Base-by-base conservation (phyloP, 495 filamentous ascomycete genomes). In the Annulohypoxylon moriforme region DNA sequence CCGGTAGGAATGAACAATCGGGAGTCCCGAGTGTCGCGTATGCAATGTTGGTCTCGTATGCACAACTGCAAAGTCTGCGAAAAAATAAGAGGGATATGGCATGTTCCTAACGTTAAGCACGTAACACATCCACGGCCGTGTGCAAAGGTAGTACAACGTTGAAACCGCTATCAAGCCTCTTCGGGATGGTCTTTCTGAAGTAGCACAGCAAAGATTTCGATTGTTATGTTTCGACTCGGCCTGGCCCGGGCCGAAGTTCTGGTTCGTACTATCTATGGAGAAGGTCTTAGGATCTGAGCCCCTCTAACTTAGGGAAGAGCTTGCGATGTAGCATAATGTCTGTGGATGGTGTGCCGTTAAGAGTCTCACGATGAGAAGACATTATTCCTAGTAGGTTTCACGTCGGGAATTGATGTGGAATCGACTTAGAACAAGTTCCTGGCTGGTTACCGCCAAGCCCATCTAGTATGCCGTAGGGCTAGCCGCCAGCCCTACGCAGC, bases 401-500 rank as follows among this genome's bases (percentile, higher is more conserved):
- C 4, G 29, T 33, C 42, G 16, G 22, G 5, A 13, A 22, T 16
- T 53, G 18, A 64, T 64, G 20, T 55, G 53, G 25, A 49, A 40
- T 31, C 22, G 42, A 20, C 5, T 8, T 22, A 40, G 55, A 58
- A 33, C 25, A 36, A 60, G 24, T 14, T 16, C 22, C 24, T 13
- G 31, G 44, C 11, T 33, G 34, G 34, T 57, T 60, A 24, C 60
- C 29, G 58, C 44, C 18, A 44, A 49, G 69, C 47, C 38, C 29
- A 40, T 38, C 49, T 16, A 22, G 49, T 46, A 58, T 16, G 56
- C 11, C 50, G 27, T 69, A 69, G 57, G 69, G 69, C 69, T 72
- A 69, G 66, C 50, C 57, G 61, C 66, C 66, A 73, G 71, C 71
- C 71, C 71, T 73, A 73, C 46, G 62, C 57, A 69, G 62, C 62